These are phyloP conservation scores for Lactarius hengduanensis DNA, from an alignment of 768 basidiomycete species.

Conservation along the genomic window DNA sequence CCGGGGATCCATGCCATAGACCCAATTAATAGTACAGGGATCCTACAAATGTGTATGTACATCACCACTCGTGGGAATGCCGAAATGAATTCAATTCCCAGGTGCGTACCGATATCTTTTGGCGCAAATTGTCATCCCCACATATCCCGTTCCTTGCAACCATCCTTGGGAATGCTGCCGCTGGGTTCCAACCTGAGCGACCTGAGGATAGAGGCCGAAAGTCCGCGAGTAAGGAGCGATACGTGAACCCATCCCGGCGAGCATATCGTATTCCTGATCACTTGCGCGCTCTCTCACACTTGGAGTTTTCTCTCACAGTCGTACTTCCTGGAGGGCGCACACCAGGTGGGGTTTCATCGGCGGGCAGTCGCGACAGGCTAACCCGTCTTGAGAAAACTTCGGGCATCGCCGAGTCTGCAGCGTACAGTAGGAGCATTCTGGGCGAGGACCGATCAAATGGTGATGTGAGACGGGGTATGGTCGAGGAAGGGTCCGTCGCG, in stretches of 20 bases:
- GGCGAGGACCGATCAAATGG: not conserved
- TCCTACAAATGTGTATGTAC: not conserved
- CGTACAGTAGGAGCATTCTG: not conserved
- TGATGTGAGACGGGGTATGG: slow-evolving; percentile 15
- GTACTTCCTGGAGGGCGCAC: not conserved
- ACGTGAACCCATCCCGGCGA: not conserved
- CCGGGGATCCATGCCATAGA: not conserved
- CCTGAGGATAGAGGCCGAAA: slow-evolving; percentile 1
- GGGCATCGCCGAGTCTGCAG: not conserved
- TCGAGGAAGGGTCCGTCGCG: slow-evolving; percentile 28
- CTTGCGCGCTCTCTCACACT: not conserved
- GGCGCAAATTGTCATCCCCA: not conserved
- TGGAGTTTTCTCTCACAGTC: not conserved
- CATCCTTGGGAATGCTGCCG: not conserved
- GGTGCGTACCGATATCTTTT: not conserved
- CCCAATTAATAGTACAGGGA: not conserved
- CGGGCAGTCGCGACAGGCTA: too few relatives aligned
- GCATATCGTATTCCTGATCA: not conserved
- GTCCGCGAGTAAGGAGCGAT: slow-evolving; percentile 10
- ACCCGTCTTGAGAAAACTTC: not conserved
- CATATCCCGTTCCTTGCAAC: not conserved
- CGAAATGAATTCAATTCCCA: not conserved
- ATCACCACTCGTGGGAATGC: not conserved
- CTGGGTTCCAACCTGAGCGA: slow-evolving; percentile 3
- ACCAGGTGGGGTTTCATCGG: not conserved